These are phyloP conservation scores for Misopates orontium DNA, from an alignment of 257 asterid species.

Conservation along the genomic window DNA sequence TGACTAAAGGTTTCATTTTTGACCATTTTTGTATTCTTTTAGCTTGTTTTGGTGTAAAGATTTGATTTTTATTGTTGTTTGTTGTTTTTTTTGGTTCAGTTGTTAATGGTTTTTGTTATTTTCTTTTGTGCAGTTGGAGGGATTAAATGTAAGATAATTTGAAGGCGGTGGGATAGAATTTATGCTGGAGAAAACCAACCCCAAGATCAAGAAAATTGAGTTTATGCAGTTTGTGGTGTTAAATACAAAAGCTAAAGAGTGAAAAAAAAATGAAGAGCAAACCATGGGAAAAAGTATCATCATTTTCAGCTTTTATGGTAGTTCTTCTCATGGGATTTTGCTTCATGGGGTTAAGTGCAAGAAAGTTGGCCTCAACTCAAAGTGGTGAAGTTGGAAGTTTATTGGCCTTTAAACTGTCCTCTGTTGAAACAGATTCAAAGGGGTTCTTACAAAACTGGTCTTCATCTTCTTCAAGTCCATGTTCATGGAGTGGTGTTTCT, in stretches of 20 bases:
- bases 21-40: slow-evolving; percentile 11
- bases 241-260: slow-evolving; percentile 23
- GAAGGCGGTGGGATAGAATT: slow-evolving; percentile 4
- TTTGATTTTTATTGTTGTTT: not conserved
- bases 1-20: slow-evolving; percentile 24
- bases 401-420: slow-evolving; percentile 63
- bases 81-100: not conserved
- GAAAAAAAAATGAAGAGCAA: slow-evolving; percentile 39
- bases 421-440: slow-evolving; percentile 65
- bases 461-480: slow-evolving; percentile 54
- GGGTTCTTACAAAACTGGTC: slow-evolving; percentile 61
- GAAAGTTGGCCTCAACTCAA: slow-evolving; percentile 29
- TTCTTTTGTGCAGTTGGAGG: slow-evolving; percentile 16
- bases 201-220: slow-evolving; percentile 15
- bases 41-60: slow-evolving; percentile 6
- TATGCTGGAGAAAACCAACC: slow-evolving; percentile 26
- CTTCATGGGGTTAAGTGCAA: slow-evolving; percentile 44
- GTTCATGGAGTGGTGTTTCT: slow-evolving; percentile 72
- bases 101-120: not conserved
- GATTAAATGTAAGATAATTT: slow-evolving; percentile 6
- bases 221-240: slow-evolving; percentile 42
- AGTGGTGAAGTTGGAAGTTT: slow-evolving; percentile 45
- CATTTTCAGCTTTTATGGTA: slow-evolving; percentile 36
- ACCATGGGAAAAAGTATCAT: slow-evolving; percentile 20
- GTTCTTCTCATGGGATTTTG: slow-evolving; percentile 37